phyloP scores from a whole-genome alignment of 352 stramenopile species.

The Phytophthora vignae region DNA sequence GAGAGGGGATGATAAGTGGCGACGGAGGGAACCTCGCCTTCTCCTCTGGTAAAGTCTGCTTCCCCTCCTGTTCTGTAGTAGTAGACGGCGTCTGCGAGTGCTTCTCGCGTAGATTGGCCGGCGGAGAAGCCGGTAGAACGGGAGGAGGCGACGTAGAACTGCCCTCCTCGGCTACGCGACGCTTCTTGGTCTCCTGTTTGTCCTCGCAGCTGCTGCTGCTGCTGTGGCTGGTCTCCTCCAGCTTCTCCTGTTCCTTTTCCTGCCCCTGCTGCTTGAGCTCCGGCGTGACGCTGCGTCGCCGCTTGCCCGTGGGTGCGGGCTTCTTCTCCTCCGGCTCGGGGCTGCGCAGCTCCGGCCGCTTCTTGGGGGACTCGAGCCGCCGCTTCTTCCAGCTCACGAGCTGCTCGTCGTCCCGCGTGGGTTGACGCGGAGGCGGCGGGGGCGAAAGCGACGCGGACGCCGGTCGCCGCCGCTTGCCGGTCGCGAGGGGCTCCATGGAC shows the following conservation, averaged over 20 bases:
- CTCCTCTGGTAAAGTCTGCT: constrained; percentile 18
- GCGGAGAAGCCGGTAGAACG: constrained; percentile 26
- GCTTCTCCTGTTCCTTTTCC: constrained; percentile 12
- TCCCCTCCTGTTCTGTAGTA: constrained; percentile 19
- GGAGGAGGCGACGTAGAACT: constrained; percentile 27
- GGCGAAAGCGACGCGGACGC: constrained; percentile 26
- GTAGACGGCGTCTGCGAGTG: constrained; percentile 8
- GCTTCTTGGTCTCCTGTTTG: constrained; percentile 27
- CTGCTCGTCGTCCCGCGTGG: constrained; percentile 21
- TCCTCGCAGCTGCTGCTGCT: constrained; percentile 21
- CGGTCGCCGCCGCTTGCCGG: constrained; percentile 33
- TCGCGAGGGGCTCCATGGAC: constrained; percentile 30
- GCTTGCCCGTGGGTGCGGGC: constrained; percentile 15
- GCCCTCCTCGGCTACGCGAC: constrained; percentile 16
- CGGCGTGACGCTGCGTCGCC: constrained; percentile 21
- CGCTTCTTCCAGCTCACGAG: constrained; percentile 14
- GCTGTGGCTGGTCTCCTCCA: constrained; percentile 26
- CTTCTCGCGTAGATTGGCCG: constrained; percentile 36
- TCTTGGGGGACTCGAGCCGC: neutral
- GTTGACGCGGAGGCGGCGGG: constrained; percentile 19
- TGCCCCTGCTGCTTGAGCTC: constrained; percentile 15
- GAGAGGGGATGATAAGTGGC: constrained; percentile 34
- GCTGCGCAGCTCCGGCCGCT: constrained; percentile 12
- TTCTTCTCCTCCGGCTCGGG: constrained; percentile 28
- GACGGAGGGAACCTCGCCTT: constrained; percentile 36